Conservation (phyloP, 2,329 filamentous ascomycete genomes). For the Ceratocystiopsis minuta region DNA sequence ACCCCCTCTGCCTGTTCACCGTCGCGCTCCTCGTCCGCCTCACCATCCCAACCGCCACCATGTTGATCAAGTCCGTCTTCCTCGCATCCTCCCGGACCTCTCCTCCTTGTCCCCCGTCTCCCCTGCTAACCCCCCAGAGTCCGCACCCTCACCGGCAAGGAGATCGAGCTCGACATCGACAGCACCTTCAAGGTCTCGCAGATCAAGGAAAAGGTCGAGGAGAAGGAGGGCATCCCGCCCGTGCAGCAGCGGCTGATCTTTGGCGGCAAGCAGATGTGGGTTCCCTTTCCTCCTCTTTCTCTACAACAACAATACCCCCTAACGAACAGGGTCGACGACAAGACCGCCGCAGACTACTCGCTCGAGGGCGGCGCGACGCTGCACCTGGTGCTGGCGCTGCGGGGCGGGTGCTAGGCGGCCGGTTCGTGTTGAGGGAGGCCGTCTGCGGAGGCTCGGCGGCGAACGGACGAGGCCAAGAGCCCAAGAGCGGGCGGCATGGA, state of each 20-base stretch:
- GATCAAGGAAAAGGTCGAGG: slow-evolving; percentile 98
- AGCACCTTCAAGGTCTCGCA: slow-evolving; percentile 81
- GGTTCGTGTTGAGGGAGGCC: neutral
- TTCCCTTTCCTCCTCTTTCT: slow-evolving; percentile 4
- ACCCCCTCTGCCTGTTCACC: too few species aligned
- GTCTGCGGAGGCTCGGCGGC: too few species aligned
- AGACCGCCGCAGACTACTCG: slow-evolving; percentile 76
- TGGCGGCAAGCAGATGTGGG: slow-evolving; percentile 93
- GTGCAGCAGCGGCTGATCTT: slow-evolving; percentile 93
- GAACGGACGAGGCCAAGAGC: too few species aligned
- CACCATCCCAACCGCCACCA: too few species aligned
- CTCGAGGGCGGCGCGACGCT: slow-evolving; percentile 85
- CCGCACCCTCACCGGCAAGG: slow-evolving; percentile 91
- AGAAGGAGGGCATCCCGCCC: slow-evolving; percentile 96
- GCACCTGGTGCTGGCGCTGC: slow-evolving; percentile 84
- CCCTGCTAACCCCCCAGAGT: slow-evolving; percentile 40
- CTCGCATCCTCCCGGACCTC: too few species aligned
- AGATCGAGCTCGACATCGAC: slow-evolving; percentile 97
- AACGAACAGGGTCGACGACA: slow-evolving; percentile 66
- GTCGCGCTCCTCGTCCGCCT: neutral
- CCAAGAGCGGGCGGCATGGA: too few species aligned
- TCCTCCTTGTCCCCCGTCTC: neutral
- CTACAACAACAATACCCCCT: neutral
- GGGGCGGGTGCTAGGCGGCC: slow-evolving; percentile 36
- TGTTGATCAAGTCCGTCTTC: neutral